Evolutionary conservation across 1,284 basidiomycete genomes (phyloP).

Genomic region (Ustilago xerochloae): DNA sequence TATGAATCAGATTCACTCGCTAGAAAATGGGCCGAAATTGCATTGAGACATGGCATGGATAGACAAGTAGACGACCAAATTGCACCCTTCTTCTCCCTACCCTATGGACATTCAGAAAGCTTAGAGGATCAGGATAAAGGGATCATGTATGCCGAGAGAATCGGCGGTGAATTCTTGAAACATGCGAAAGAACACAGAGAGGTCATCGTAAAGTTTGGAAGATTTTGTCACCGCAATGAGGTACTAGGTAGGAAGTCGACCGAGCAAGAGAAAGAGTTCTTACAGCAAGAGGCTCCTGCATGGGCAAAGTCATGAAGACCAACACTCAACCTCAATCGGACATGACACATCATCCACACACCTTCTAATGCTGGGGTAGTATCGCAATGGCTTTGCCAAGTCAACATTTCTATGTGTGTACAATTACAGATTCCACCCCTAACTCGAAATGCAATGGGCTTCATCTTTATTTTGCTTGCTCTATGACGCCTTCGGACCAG

Average conservation of each 20-base stretch:
- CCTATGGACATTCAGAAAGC: constrained; percentile 34
- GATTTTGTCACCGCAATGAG: constrained; percentile 38
- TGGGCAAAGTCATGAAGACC: constrained; percentile 28
- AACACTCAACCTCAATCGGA: not conserved
- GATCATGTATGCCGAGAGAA: constrained; percentile 15
- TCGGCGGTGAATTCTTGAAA: constrained; percentile 26
- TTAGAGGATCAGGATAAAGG: constrained; percentile 33
- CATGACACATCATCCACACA: too few relatives aligned
- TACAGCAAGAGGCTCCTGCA: constrained; percentile 16
- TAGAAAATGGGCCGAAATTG: constrained; percentile 32
- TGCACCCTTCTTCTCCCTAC: constrained; percentile 28
- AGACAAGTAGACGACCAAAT: constrained; percentile 9
- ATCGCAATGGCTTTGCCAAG: too few relatives aligned
- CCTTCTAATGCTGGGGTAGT: too few relatives aligned
- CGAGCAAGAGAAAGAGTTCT: constrained; percentile 20
- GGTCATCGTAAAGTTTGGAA: constrained; percentile 26
- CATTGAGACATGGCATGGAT: constrained; percentile 18
- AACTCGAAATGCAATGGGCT: too few relatives aligned
- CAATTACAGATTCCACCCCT: too few relatives aligned
- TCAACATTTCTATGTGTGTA: too few relatives aligned
- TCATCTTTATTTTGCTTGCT: not conserved
- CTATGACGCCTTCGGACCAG: constrained; percentile 25
- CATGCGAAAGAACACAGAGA: constrained; percentile 29
- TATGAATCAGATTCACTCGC: constrained; percentile 27
- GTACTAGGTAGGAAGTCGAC: constrained; percentile 26